A percentile compares a stretch with the other conserved stretches of the same genome.
phyloP scores from a whole-genome alignment of 768 basidiomycete species.

The Rhizopogon rudus region DNA sequence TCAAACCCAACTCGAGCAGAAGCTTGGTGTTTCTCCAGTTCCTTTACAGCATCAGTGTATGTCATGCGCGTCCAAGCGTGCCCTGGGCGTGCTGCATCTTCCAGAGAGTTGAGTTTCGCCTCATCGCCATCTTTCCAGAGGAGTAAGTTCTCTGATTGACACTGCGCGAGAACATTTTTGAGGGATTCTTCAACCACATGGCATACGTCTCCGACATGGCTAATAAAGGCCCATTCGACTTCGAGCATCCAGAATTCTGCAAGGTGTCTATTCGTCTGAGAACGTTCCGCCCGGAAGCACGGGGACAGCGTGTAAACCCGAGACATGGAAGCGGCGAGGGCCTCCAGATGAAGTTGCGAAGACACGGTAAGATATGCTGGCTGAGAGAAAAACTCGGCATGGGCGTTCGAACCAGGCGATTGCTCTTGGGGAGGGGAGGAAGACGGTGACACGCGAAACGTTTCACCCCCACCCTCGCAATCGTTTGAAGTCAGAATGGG shows the following conservation, averaged over 20 bases:
- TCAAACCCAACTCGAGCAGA: conserved; percentile 37
- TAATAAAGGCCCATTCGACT: conserved; percentile 77
- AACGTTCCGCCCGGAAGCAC: conserved; percentile 91
- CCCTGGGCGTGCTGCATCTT: conserved; percentile 28
- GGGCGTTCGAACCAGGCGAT: conserved; percentile 9
- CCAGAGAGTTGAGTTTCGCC: conserved; percentile 28
- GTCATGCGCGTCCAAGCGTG: conserved; percentile 65
- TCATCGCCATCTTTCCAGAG: conserved; percentile 39
- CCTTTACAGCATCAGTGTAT: conserved; percentile 70
- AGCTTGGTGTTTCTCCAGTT: conserved; percentile 38
- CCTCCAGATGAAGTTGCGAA: conserved; percentile 93
- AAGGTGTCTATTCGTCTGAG: conserved; percentile 85
- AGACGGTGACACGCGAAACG: conserved; percentile 62
- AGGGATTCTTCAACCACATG: conserved; percentile 51
- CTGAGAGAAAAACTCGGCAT: conserved; percentile 63
- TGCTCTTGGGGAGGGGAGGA: conserved; percentile 12
- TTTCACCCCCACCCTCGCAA: conserved; percentile 95
- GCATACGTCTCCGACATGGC: conserved; percentile 45
- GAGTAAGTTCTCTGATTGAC: conserved; percentile 18
- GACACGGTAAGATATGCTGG: conserved; percentile 90
- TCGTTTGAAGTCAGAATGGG: conserved; percentile 90
- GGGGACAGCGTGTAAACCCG: conserved; percentile 92
- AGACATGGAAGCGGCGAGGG: conserved; percentile 68
- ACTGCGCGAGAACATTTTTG: conserved; percentile 31
- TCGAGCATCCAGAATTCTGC: conserved; percentile 99